These are phyloP conservation scores for Smallanthus sonchifolius DNA, from an alignment of 129 eudicot species.

Conservation along the genomic window DNA sequence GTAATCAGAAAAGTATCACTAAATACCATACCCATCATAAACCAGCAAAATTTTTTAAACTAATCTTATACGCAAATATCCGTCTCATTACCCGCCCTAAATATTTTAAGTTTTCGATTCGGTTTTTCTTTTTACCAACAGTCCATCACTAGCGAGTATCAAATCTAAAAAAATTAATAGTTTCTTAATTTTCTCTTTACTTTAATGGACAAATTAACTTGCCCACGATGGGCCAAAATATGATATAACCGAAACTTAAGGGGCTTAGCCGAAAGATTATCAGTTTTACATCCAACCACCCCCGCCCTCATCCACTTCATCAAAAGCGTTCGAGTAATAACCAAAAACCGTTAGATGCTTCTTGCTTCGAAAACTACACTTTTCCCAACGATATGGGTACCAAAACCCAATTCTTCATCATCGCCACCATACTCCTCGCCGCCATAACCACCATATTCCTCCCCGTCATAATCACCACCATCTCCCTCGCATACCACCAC, in stretches of 20 bases:
- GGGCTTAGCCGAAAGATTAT: not conserved
- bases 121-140: no score
- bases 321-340: not conserved
- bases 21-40: no score
- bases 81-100: no score
- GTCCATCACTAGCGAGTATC: no score
- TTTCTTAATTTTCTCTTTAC: no score
- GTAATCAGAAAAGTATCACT: no score
- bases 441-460: constrained; percentile 22
- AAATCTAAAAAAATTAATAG: no score
- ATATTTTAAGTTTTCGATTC: no score
- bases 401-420: constrained; percentile 7
- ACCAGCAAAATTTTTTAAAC: no score
- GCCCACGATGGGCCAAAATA: not conserved
- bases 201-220: not conserved
- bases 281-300: not conserved
- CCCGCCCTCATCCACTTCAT: not conserved
- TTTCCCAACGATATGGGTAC: constrained; percentile 7
- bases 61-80: no score
- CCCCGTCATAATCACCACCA: constrained; percentile 28
- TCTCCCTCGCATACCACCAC: constrained; percentile 3
- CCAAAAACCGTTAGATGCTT: constrained; percentile 9
- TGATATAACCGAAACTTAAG: not conserved
- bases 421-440: constrained; percentile 27
- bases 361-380: constrained; percentile 5